Base-by-base conservation (phyloP, 169 alveolate genomes). In the Miamiensis avidus region DNA sequence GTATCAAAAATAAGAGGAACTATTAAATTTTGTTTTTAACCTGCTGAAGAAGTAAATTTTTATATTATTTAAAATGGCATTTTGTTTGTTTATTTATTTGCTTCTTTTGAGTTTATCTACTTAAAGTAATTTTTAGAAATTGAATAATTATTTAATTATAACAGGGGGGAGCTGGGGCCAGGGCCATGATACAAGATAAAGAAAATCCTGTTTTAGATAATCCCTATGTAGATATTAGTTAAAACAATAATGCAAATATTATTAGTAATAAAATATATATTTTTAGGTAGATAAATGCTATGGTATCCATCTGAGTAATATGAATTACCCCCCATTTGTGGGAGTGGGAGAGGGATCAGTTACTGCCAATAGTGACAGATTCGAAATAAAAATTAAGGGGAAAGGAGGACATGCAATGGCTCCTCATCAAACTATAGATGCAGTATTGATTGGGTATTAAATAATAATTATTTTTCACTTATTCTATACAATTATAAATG, bases 81-180 rank as follows among this genome's bases (percentile, higher is more conserved):
- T n/a, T n/a, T n/a, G n/a, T n/a, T n/a, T n/a, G n/a, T n/a, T n/a
- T n/a, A n/a, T n/a, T n/a, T n/a, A n/a, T n/a, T n/a, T n/a, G n/a
- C n/a, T n/a, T n/a, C n/a, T n/a, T n/a, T n/a, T n/a, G n/a, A n/a
- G n/a, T n/a, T n/a, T n/a, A n/a, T n/a, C n/a, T n/a, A n/a, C n/a
- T n/a, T n/a, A n/a, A n/a, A n/a, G n/a, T n/a, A n/a, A n/a, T n/a
- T n/a, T n/a, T n/a, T n/a, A n/a, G n/a, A n/a, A n/a, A n/a, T 11
- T 49, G 20, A 49, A 49, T 20, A 11, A 49, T 49, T 49, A 11
- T 49, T 49, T 49, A 11, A 49, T 11, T 11, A 49, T 11, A 11
- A 11, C 20, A 49, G 69, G 84, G 84, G 0, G 76, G 65, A n/a
- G 84, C 84, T 34, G 84, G 84, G 0, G 84, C 84, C 16, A 79